Evolutionary conservation across 177 flowering plant genomes (phyloP).

Genomic region (Vitis hybrid): DNA sequence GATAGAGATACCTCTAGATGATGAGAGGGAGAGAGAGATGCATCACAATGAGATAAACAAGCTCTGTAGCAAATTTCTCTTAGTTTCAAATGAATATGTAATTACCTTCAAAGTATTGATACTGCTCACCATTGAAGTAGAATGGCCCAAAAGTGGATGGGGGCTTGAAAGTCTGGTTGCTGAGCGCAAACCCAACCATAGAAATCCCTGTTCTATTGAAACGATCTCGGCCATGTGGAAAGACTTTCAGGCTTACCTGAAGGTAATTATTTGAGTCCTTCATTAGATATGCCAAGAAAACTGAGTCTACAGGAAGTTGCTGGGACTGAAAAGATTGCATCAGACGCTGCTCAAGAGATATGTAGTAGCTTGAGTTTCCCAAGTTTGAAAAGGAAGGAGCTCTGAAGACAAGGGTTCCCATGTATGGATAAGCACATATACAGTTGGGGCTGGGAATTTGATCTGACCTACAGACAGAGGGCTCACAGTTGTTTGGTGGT

Average conservation of each 20-base stretch:
- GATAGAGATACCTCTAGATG: slow-evolving; percentile 10
- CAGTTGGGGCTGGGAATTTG: slow-evolving; percentile 50
- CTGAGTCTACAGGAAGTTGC: slow-evolving; percentile 48
- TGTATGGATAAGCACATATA: slow-evolving; percentile 57
- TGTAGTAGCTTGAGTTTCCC: slow-evolving; percentile 20
- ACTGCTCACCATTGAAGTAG: slow-evolving; percentile 20
- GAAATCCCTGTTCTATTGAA: slow-evolving; percentile 41
- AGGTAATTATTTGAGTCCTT: slow-evolving; percentile 30
- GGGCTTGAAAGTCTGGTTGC: slow-evolving; percentile 41
- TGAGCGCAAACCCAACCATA: slow-evolving; percentile 34
- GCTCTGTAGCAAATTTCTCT: background rate
- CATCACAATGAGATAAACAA: background rate
- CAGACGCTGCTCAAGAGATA: slow-evolving; percentile 24
- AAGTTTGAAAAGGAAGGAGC: slow-evolving; percentile 46
- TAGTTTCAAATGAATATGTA: background rate
- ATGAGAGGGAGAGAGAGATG: slow-evolving; percentile 1
- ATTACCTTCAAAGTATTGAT: slow-evolving; percentile 30
- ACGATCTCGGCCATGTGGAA: slow-evolving; percentile 38
- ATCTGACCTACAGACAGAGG: slow-evolving; percentile 22
- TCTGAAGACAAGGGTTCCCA: slow-evolving; percentile 46
- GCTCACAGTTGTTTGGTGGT: slow-evolving; percentile 25
- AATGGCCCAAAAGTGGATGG: slow-evolving; percentile 28
- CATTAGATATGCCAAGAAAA: slow-evolving; percentile 42
- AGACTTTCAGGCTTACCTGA: slow-evolving; percentile 30
- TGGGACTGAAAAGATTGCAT: slow-evolving; percentile 19